Base-by-base conservation (phyloP, 169 alveolate species). In the Cardiosporidium cionae region DNA sequence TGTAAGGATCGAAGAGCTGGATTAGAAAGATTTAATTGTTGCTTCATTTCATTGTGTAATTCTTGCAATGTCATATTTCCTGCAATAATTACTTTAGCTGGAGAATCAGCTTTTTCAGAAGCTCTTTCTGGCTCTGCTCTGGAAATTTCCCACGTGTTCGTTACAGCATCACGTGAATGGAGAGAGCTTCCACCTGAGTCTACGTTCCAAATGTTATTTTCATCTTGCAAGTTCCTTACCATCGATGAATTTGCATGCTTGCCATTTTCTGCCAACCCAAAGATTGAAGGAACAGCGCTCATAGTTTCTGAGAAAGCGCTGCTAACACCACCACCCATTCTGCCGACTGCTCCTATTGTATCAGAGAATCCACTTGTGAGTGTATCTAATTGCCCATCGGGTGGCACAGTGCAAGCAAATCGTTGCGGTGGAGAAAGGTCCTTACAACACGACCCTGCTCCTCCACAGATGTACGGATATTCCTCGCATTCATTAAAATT, bases 401-500 rank as follows among this genome's bases (percentile, higher is more conserved):
- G 62, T 27, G 77, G 77, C 9, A 70, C 69, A 0, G 69, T 31
- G 28, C 86, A 81, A 32, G 76, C 79, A 22, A 76, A 81, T 32
- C 83, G 68, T 31, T 81, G 82, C 3, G 86, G 86, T 16, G 86
- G 86, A 65, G 78, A 80, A 16, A 81, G 29, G 23, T 81, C 86
- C 44, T 81, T 81, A 63, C 86, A 81, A 63, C 86, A 81, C 63
- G 83, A 76, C 32, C 68, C 66, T 36, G 83, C 71, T 32, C 83
- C 86, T 2, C 87, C 87, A 31, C 87, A 81, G 65, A 81, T 75
- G 75, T 77, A 69, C 67, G 87, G 87, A 32, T 81, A 78, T 35
- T 69, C 78, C 32, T 67, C 86, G 68, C 87, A 81, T 58, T 81
- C 87, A 71, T 81, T 74, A 37, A 81, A 25, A 68, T 81, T 81